Base-by-base conservation (phyloP, 257 asterid species). In the Rehmannia glutinosa region DNA sequence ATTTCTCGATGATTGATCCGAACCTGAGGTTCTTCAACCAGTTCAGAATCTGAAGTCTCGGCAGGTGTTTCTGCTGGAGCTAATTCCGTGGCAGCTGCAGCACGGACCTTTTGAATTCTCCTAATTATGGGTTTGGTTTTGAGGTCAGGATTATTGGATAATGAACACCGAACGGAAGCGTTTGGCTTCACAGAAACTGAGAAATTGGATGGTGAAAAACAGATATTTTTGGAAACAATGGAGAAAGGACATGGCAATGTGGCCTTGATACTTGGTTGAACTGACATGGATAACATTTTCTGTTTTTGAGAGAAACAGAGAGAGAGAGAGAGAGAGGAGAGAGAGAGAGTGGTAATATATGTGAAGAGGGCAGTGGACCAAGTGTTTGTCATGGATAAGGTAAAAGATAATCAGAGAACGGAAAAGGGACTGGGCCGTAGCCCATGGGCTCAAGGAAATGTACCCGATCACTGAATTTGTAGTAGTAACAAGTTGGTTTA, bases 241-340 rank as follows among this genome's bases (percentile, higher is more conserved):
- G 82, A 66, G 3, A 83, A 69, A 30, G 55, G 68, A 57, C 66
- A 53, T 28, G 77, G 62, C 17, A 82, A 70, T 35, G 61, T 75
- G 54, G 63, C 61, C 16, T 66, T 79, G 6, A 73, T 8, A 43
- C 75, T 64, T 45, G 82, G 58, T 30, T 80, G 85, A 60, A 83
- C 33, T 27, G 87, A 21, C 74, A 81, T 74, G 54, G 84, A 46
- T 45, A 76, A 57, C 84, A 83, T 80, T 33, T 64, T 70, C 24
- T 21, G 24, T 16, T 62, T 30, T 39, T 16, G 21, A 8, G 3
- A 10, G 61, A 6, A 3, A 53, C 16, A 52, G 35, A 25, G 11
- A 28, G 23, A 54, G 41, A 54, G 41, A 54, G 15, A 50, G 28
- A 8, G 30, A 15, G 62, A 33, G 27, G 67, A 50, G 39, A 42